Conservation (phyloP, 306 rosid genomes). For the Rubus idaeus region DNA sequence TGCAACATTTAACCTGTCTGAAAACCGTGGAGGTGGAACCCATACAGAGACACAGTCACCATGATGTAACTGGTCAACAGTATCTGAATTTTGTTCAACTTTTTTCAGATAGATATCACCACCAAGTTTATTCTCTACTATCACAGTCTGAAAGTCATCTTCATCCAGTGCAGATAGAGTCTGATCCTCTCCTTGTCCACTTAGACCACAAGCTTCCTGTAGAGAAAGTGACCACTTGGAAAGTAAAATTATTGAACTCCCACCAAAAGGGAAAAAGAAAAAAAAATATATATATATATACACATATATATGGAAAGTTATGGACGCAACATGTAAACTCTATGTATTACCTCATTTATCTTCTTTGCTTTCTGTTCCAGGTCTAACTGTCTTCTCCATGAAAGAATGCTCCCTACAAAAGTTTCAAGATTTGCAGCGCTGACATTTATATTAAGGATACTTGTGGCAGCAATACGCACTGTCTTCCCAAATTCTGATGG, state of each 20-base stretch:
- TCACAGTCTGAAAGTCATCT: constrained; percentile 87
- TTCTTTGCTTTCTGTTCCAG: constrained; percentile 77
- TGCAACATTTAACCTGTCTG: constrained; percentile 81
- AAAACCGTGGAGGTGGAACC: constrained; percentile 92
- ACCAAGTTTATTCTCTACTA: constrained; percentile 89
- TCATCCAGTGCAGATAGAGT: constrained; percentile 88
- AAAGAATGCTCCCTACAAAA: constrained; percentile 66
- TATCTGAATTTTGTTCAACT: constrained; percentile 55
- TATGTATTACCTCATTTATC: constrained; percentile 55
- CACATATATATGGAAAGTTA: neutral
- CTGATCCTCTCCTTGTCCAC: constrained; percentile 46
- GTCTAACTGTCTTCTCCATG: constrained; percentile 90
- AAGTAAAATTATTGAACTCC: neutral
- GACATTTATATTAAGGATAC: constrained; percentile 74
- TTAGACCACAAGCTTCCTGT: constrained; percentile 63
- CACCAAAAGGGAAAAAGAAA: neutral
- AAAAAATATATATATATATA: neutral
- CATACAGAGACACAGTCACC: constrained; percentile 72
- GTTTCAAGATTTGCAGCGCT: constrained; percentile 87
- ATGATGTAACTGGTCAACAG: constrained; percentile 52
- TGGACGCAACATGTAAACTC: constrained; percentile 24
- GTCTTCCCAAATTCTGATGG: constrained; percentile 76
- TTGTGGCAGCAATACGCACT: constrained; percentile 85
- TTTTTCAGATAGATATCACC: constrained; percentile 74
- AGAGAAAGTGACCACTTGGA: constrained; percentile 31